phyloP scores from a whole-genome alignment of 2,329 filamentous ascomycete species.

The Talaromyces sp. region DNA sequence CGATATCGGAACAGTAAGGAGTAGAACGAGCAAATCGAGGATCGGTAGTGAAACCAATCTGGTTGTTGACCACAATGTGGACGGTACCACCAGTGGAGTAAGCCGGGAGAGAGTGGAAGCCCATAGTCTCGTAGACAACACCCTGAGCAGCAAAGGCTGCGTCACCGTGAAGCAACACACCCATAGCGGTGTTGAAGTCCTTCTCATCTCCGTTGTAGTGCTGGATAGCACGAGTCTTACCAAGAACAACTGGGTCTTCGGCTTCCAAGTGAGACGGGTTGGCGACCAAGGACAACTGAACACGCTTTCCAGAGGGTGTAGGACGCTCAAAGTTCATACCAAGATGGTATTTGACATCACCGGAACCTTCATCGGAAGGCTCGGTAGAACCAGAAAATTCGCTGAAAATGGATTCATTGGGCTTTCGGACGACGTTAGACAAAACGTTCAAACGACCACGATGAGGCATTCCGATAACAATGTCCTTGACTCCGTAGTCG shows the following conservation, averaged over 20 bases:
- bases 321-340: conserved; percentile 99
- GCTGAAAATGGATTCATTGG: conserved; percentile 99
- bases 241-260: conserved; percentile 94
- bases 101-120: conserved; percentile 90
- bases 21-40: conserved; percentile 96
- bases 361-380: conserved; percentile 91
- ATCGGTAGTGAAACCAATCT: conserved; percentile 99
- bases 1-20: conserved; percentile 98
- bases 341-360: conserved; percentile 98
- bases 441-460: conserved; percentile 97
- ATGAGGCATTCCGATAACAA: conserved; percentile 99
- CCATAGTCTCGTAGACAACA: conserved; percentile 97
- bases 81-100: conserved; percentile 98
- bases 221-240: conserved; percentile 95
- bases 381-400: conserved; percentile 89
- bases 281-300: conserved; percentile 97
- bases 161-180: conserved; percentile 93
- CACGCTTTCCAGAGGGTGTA: conserved; percentile 95
- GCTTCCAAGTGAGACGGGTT: conserved; percentile 98
- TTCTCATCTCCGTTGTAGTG: conserved; percentile 98
- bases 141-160: conserved; percentile 95
- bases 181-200: conserved; percentile 86
- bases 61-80: conserved; percentile 98
- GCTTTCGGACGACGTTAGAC: conserved; percentile 97
- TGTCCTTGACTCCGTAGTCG: conserved; percentile 97